phyloP scores from a whole-genome alignment of 345 rosid genomes.

The Brassica incana region DNA sequence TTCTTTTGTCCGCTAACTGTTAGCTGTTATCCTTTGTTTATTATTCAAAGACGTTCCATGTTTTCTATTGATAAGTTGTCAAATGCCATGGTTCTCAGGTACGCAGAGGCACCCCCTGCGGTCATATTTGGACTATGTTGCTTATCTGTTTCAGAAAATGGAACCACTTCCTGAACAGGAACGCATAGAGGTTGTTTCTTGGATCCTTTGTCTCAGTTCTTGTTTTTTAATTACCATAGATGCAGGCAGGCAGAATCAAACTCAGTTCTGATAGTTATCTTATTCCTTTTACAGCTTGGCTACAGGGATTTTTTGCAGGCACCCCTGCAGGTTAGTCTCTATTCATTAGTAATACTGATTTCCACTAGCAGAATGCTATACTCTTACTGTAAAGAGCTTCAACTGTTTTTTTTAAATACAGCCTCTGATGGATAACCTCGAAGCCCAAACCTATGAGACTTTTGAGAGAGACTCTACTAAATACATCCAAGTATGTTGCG shows the following conservation, averaged over 20 bases:
- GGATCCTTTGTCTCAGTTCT: slow-evolving; percentile 12
- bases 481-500: slow-evolving; percentile 70
- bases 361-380: not conserved
- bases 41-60: not conserved
- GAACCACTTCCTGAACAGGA: slow-evolving; percentile 94
- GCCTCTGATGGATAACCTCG: slow-evolving; percentile 99
- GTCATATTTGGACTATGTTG: slow-evolving; percentile 86
- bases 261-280: slow-evolving; percentile 11
- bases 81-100: slow-evolving; percentile 44
- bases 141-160: slow-evolving; percentile 83
- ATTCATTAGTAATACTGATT: slow-evolving; percentile 19
- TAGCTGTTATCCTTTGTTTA: slow-evolving; percentile 8
- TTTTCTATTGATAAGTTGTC: not conserved
- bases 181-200: slow-evolving; percentile 68
- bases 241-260: not conserved
- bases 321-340: slow-evolving; percentile 85
- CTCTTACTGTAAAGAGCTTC: slow-evolving; percentile 10
- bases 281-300: slow-evolving; percentile 68
- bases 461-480: slow-evolving; percentile 92
- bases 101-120: slow-evolving; percentile 63
- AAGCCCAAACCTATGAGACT: slow-evolving; percentile 98
- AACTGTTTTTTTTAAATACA: slow-evolving; percentile 38
- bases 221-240: not conserved
- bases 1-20: not conserved
- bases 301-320: slow-evolving; percentile 93